Percentiles rank a stretch among this genome's conserved stretches.
Evolutionary conservation across 2,329 filamentous ascomycete genomes (phyloP).

Genomic region (Aspergillus luchuensis): DNA sequence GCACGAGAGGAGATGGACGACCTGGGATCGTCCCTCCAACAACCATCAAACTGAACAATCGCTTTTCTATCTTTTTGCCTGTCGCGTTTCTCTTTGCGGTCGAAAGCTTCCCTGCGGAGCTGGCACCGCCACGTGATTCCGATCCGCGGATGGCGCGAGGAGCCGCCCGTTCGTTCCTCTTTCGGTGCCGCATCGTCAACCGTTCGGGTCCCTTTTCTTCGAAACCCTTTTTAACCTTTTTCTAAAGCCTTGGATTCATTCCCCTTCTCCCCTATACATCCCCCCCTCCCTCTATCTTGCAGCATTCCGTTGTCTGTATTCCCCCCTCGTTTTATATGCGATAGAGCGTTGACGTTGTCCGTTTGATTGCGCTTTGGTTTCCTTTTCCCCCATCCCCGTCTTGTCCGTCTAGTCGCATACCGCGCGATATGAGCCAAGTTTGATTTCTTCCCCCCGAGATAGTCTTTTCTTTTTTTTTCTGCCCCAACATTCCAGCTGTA

Average conservation of each 20-base stretch:
- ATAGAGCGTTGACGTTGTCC: not conserved
- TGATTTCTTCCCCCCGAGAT: not conserved
- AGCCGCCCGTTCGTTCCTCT: not conserved
- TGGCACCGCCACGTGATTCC: constrained; percentile 18
- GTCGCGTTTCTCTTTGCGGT: constrained; percentile 17
- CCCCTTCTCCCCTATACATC: not conserved
- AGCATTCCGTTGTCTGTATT: not conserved
- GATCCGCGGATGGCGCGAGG: constrained; percentile 4
- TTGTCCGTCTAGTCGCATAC: constrained; percentile 7
- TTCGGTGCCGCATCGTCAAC: constrained; percentile 2
- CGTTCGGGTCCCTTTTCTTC: not conserved
- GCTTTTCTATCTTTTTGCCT: constrained; percentile 4
- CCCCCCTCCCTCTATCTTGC: not conserved
- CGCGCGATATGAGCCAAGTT: constrained; percentile 18
- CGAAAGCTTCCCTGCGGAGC: constrained; percentile 21
- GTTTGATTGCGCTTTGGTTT: not conserved
- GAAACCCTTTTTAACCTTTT: constrained; percentile 9
- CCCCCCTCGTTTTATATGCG: not conserved
- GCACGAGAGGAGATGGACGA: not conserved
- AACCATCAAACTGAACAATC: not conserved
- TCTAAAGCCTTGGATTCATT: not conserved
- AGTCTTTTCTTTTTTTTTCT: not conserved
- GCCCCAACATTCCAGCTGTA: constrained; percentile 1
- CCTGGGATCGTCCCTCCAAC: not conserved
- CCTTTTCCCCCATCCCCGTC: not conserved